Percentiles rank a stretch among this genome's conserved stretches.
These are phyloP conservation scores for Ambrosiella beaveri DNA, from an alignment of 2,329 filamentous ascomycete genomes.

Conservation along the genomic window DNA sequence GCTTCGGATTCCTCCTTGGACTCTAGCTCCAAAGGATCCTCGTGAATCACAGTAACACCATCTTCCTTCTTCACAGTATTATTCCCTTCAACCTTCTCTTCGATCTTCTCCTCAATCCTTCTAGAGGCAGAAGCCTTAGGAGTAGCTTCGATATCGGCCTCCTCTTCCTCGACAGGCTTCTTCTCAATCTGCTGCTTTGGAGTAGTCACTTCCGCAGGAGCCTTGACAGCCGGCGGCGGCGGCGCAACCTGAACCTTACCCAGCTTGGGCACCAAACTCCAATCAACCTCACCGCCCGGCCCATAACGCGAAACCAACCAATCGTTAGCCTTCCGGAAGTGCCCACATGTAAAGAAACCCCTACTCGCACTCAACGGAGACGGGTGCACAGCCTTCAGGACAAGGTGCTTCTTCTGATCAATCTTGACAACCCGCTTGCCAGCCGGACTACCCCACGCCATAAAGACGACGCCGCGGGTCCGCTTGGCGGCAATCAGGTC, in stretches of 20 bases:
- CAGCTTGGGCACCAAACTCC: slow-evolving; percentile 36
- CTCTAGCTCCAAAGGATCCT: slow-evolving; percentile 1
- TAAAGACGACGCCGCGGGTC: slow-evolving; percentile 70
- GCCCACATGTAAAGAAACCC: slow-evolving; percentile 70
- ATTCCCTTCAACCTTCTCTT: neutral
- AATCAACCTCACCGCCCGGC: slow-evolving; percentile 64
- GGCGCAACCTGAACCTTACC: slow-evolving; percentile 17
- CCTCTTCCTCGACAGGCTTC: slow-evolving; percentile 8
- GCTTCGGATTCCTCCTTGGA: slow-evolving; percentile 10
- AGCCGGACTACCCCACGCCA: slow-evolving; percentile 84
- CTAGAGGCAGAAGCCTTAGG: slow-evolving; percentile 8
- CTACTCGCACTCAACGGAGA: slow-evolving; percentile 73
- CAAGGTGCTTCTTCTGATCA: slow-evolving; percentile 56
- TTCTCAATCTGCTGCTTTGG: slow-evolving; percentile 3
- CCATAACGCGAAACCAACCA: slow-evolving; percentile 74
- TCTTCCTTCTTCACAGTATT: neutral
- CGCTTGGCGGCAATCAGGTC: slow-evolving; percentile 67
- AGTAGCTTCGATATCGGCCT: slow-evolving; percentile 11
- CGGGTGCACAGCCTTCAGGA: slow-evolving; percentile 77
- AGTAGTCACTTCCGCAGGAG: slow-evolving; percentile 1
- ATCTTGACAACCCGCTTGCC: slow-evolving; percentile 61
- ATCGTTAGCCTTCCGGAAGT: slow-evolving; percentile 67
- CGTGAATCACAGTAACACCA: neutral
- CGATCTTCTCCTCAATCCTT: neutral
- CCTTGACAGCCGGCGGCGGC: slow-evolving; percentile 14